phyloP scores from a whole-genome alignment of 2,329 filamentous ascomycete species.

The Tolypocladium guangdongense region DNA sequence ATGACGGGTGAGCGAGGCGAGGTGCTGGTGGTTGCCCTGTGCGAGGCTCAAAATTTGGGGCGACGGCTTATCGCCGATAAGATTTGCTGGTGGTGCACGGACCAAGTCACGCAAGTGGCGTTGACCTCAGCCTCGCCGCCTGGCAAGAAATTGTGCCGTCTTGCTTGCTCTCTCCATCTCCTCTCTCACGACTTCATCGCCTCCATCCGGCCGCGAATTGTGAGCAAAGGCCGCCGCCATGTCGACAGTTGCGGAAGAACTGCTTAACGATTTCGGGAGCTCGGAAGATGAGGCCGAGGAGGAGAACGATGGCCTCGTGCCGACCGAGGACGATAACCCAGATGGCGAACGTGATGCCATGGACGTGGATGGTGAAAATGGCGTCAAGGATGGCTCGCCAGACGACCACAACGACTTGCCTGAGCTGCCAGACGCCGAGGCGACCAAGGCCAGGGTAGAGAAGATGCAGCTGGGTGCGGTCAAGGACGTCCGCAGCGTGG shows the following conservation, averaged over 20 bases:
- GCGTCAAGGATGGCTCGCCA: conserved; percentile 36
- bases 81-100: neutral
- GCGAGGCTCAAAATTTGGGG: conserved; percentile 15
- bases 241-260: conserved; percentile 86
- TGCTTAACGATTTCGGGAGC: conserved; percentile 59
- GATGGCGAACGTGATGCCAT: conserved; percentile 32
- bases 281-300: conserved; percentile 67
- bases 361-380: conserved; percentile 49
- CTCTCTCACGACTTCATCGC: neutral
- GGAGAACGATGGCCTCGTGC: conserved; percentile 36
- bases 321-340: conserved; percentile 28
- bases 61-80: neutral
- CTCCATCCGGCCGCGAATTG: neutral
- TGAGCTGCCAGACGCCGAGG: conserved; percentile 51
- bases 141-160: neutral
- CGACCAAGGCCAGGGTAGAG: conserved; percentile 68
- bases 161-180: neutral
- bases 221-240: conserved; percentile 33
- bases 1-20: neutral
- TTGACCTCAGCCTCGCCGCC: neutral
- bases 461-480: conserved; percentile 68
- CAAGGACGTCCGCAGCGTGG: conserved; percentile 70
- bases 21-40: conserved; percentile 2
- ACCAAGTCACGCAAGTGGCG: neutral
- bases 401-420: conserved; percentile 38